Evolutionary conservation across 495 filamentous ascomycete species (phyloP).

Genomic region (Staphylotrichum tortipilum): DNA sequence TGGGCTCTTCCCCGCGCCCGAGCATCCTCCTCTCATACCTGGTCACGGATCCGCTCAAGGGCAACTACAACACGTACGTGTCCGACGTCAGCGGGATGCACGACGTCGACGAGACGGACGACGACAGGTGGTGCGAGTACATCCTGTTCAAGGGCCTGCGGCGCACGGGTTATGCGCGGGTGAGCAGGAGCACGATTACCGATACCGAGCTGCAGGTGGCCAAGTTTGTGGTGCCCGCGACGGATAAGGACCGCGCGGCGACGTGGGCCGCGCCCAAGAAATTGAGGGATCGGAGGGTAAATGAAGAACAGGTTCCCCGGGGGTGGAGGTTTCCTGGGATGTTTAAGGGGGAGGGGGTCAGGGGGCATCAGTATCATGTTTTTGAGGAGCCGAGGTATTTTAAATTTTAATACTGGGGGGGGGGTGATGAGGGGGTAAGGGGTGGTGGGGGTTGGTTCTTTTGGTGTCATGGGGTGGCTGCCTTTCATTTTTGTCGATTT

Average conservation of each 20-base stretch:
- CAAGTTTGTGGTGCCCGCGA: constrained; percentile 81
- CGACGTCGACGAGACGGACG: constrained; percentile 88
- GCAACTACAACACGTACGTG: constrained; percentile 97
- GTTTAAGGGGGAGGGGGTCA: constrained; percentile 78
- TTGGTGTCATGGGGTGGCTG: not conserved
- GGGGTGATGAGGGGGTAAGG: not conserved
- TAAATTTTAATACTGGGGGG: constrained; percentile 17
- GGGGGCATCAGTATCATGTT: constrained; percentile 91
- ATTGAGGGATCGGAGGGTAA: constrained; percentile 31
- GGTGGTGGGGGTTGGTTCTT: too few relatives aligned
- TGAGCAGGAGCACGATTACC: constrained; percentile 84
- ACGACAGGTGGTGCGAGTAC: constrained; percentile 99
- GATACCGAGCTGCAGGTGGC: constrained; percentile 97
- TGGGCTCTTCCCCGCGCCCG: constrained; percentile 75
- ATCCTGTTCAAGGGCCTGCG: constrained; percentile 88
- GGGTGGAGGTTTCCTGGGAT: constrained; percentile 78
- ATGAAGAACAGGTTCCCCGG: constrained; percentile 60
- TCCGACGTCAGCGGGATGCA: constrained; percentile 81
- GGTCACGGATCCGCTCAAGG: constrained; percentile 79
- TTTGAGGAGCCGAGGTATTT: constrained; percentile 86
- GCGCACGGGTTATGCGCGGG: constrained; percentile 80
- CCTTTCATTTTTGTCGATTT: not conserved
- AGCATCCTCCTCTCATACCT: constrained; percentile 84
- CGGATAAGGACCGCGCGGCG: constrained; percentile 50
- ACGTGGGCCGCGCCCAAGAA: constrained; percentile 22